Evolutionary conservation across 352 stramenopile genomes (phyloP).

Genomic region (Plasmopara muralis): DNA sequence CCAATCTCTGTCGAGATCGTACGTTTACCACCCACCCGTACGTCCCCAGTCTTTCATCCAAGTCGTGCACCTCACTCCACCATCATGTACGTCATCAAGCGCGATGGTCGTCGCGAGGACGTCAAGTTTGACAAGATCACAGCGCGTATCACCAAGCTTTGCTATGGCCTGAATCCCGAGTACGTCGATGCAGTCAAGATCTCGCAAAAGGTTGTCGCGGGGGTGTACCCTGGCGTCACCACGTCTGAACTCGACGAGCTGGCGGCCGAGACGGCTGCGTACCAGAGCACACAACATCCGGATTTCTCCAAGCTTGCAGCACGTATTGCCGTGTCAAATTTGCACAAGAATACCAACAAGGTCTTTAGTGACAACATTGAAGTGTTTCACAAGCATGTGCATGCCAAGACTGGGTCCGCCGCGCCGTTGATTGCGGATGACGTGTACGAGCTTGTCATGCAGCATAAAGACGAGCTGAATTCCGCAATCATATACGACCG

Average conservation of each 20-base stretch:
- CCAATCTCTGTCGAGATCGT: not conserved
- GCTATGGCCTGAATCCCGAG: conserved; percentile 95
- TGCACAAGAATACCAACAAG: conserved; percentile 99
- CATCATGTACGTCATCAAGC: conserved; percentile 93
- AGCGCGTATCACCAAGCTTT: conserved; percentile 96
- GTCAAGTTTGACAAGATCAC: conserved; percentile 99
- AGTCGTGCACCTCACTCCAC: not conserved
- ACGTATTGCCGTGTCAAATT: conserved; percentile 97
- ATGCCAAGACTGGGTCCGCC: conserved; percentile 92
- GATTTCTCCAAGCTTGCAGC: conserved; percentile 98
- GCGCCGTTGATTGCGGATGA: conserved; percentile 93
- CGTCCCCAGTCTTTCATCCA: not conserved
- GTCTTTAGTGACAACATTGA: conserved; percentile 93
- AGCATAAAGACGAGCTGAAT: conserved; percentile 94
- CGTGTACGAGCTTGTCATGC: conserved; percentile 94
- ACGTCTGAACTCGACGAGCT: conserved; percentile 99
- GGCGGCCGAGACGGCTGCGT: conserved; percentile 96
- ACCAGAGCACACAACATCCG: conserved; percentile 95
- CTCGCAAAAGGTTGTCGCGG: conserved; percentile 98
- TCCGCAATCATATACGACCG: conserved; percentile 95
- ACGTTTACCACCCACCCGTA: not conserved
- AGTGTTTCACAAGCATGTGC: conserved; percentile 91
- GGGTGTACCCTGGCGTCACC: conserved; percentile 97
- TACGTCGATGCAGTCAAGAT: conserved; percentile 97
- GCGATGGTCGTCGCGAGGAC: conserved; percentile 88